These are phyloP conservation scores for Phaeosphaeria sp. DNA, from an alignment of 2,329 filamentous ascomycete genomes.

Conservation along the genomic window DNA sequence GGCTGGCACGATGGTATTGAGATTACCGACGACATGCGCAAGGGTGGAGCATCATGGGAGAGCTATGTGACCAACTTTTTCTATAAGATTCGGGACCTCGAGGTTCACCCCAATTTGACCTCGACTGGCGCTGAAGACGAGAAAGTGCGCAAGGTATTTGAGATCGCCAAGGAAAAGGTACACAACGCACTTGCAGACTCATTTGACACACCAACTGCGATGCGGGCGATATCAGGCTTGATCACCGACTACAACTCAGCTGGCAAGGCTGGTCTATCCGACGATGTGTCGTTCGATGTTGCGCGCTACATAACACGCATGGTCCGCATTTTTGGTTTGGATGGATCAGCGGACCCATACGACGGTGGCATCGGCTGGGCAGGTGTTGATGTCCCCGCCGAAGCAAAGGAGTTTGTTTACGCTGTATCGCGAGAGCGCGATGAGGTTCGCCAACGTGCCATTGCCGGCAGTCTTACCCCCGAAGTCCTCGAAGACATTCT, in stretches of 20 bases:
- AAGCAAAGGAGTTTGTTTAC: conserved; percentile 66
- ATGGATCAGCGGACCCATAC: conserved; percentile 59
- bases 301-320: conserved; percentile 84
- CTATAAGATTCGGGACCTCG: conserved; percentile 61
- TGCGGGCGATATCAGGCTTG: conserved; percentile 78
- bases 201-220: conserved; percentile 82
- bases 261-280: conserved; percentile 49
- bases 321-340: conserved; percentile 83
- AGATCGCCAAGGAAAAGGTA: conserved; percentile 63
- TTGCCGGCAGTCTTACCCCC: conserved; percentile 48
- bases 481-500: conserved; percentile 48
- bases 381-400: conserved; percentile 67
- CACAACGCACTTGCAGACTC: conserved; percentile 77
- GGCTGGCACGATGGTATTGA: conserved; percentile 92
- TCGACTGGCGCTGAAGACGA: conserved; percentile 43
- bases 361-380: conserved; percentile 66
- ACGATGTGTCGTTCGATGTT: conserved; percentile 58
- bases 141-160: conserved; percentile 58
- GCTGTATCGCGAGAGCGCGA: conserved; percentile 65
- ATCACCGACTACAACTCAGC: conserved; percentile 76
- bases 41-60: conserved; percentile 79
- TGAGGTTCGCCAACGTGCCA: conserved; percentile 62
- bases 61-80: conserved; percentile 76
- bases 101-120: conserved; percentile 43
- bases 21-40: conserved; percentile 82